Conservation (phyloP, 2,329 filamentous ascomycete species). For the Alternaria atra region DNA sequence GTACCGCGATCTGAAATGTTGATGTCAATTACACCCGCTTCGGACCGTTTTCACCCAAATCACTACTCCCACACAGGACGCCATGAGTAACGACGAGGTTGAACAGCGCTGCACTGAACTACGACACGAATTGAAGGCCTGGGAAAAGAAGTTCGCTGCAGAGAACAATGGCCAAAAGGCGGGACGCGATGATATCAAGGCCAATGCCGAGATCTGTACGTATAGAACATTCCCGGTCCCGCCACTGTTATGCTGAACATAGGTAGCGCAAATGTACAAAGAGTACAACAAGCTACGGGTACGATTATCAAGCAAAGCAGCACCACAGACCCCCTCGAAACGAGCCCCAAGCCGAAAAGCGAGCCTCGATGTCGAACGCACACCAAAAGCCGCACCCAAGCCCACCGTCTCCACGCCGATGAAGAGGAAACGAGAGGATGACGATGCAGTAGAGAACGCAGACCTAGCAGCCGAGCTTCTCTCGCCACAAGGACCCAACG, state of each 20-base stretch:
- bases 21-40: slow-evolving; percentile 26
- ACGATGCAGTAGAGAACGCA: slow-evolving; percentile 20
- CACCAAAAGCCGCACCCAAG: slow-evolving; percentile 37
- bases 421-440: slow-evolving; percentile 45
- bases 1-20: slow-evolving; percentile 40
- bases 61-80: slow-evolving; percentile 19
- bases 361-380: slow-evolving; percentile 31
- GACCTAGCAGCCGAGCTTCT: slow-evolving; percentile 26
- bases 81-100: slow-evolving; percentile 40
- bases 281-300: slow-evolving; percentile 72
- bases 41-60: slow-evolving; percentile 15
- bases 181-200: slow-evolving; percentile 77
- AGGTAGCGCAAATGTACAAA: slow-evolving; percentile 75
- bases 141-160: slow-evolving; percentile 74
- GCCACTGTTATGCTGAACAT: slow-evolving; percentile 19
- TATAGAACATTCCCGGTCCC: slow-evolving; percentile 10
- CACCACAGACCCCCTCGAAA: slow-evolving; percentile 47
- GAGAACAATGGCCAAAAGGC: slow-evolving; percentile 74
- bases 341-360: slow-evolving; percentile 32
- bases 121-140: slow-evolving; percentile 75
- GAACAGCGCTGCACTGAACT: slow-evolving; percentile 83
- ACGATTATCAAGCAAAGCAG: slow-evolving; percentile 36
- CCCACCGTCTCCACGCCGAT: slow-evolving; percentile 35
- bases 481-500: slow-evolving; percentile 43
- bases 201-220: slow-evolving; percentile 74